Evolutionary conservation across 805 yeast species (phyloP).

Genomic region (Saturnispora silvae): DNA sequence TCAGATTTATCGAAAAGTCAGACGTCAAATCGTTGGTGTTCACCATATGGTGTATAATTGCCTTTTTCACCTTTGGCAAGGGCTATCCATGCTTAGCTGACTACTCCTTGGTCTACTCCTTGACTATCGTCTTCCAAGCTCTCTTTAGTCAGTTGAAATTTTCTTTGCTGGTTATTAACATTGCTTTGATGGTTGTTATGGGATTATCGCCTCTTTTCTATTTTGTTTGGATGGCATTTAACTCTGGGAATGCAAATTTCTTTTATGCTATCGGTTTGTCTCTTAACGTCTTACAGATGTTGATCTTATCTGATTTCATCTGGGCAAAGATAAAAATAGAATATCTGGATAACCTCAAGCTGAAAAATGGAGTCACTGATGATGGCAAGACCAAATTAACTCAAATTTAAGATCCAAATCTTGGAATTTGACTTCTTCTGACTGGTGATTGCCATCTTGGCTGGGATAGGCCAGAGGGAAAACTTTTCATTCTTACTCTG

Average conservation of each 20-base stretch:
- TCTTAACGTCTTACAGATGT: slow-evolving; percentile 58
- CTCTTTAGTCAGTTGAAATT: slow-evolving; percentile 21
- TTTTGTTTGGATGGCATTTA: slow-evolving; percentile 87
- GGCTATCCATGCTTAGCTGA: slow-evolving; percentile 85
- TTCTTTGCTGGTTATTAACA: slow-evolving; percentile 20
- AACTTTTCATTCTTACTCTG: not conserved
- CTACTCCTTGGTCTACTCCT: slow-evolving; percentile 32
- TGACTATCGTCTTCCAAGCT: slow-evolving; percentile 23
- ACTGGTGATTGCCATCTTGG: not conserved
- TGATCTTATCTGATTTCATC: slow-evolving; percentile 61
- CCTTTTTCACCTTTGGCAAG: slow-evolving; percentile 49
- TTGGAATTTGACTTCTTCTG: not conserved
- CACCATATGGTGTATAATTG: slow-evolving; percentile 31
- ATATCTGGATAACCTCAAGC: slow-evolving; percentile 25
- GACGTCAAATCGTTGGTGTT: slow-evolving; percentile 17
- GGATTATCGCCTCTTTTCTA: slow-evolving; percentile 80
- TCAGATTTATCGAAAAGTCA: slow-evolving; percentile 38
- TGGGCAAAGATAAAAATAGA: slow-evolving; percentile 74
- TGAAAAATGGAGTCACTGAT: slow-evolving; percentile 18
- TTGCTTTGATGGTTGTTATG: slow-evolving; percentile 25
- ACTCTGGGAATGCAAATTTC: slow-evolving; percentile 93
- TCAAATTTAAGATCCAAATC: slow-evolving; percentile 2
- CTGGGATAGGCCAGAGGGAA: not conserved
- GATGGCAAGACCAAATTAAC: not conserved
- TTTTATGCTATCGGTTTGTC: slow-evolving; percentile 88